phyloP scores from a whole-genome alignment of 192 early-diverging fungal genomes.

The Coemansia sp. region DNA sequence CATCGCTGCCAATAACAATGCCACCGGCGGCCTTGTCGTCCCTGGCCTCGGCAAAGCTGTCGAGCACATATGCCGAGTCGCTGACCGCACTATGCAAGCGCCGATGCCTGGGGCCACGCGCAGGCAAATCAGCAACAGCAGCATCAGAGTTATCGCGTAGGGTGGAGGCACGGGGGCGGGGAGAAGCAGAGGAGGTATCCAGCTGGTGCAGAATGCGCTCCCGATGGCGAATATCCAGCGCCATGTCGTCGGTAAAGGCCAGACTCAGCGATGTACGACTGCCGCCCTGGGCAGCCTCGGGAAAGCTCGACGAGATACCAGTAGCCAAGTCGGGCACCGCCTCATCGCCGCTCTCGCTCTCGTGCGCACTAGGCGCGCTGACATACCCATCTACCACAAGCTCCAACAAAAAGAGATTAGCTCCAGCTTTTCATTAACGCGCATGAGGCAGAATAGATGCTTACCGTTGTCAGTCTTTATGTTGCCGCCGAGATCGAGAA shows the following conservation, averaged over 20 bases:
- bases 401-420: background rate
- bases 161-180: slow-evolving; percentile 7
- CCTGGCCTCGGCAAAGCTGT: background rate
- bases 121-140: background rate
- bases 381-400: slow-evolving; percentile 58
- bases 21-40: background rate
- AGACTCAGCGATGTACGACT: background rate
- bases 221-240: slow-evolving; percentile 5
- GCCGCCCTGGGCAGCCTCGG: background rate
- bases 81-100: slow-evolving; percentile 31
- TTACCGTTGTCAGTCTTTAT: background rate
- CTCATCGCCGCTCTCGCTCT: slow-evolving; percentile 40
- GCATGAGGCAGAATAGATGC: background rate
- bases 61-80: slow-evolving; percentile 35
- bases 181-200: background rate
- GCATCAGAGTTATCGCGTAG: background rate
- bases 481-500: slow-evolving; percentile 42
- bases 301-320: background rate
- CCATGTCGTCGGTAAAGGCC: slow-evolving; percentile 35
- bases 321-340: background rate
- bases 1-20: background rate
- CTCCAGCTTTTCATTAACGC: background rate
- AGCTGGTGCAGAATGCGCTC: slow-evolving; percentile 28
- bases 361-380: slow-evolving; percentile 65
- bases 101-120: background rate